Conservation (phyloP, 495 filamentous ascomycete genomes). For the Amorphotheca resinae region DNA sequence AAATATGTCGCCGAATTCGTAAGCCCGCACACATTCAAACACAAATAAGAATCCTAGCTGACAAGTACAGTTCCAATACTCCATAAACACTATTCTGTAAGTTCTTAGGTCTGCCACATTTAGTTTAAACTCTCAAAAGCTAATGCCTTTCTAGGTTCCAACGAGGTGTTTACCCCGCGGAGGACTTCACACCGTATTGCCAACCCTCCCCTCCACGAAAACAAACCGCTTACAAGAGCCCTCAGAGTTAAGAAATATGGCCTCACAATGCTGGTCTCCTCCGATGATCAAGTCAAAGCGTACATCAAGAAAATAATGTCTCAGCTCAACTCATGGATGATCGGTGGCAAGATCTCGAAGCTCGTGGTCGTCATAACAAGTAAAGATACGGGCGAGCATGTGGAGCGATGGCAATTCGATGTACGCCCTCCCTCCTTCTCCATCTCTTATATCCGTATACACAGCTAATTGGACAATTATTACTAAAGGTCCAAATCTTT, state of each 20-base stretch:
- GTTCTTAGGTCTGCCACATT: slow-evolving; percentile 5
- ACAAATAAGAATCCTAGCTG: background rate
- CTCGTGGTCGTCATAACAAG: slow-evolving; percentile 90
- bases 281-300: slow-evolving; percentile 95
- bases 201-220: background rate
- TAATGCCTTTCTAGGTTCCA: slow-evolving; percentile 48
- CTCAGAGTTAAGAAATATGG: slow-evolving; percentile 83
- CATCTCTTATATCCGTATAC: background rate
- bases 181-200: slow-evolving; percentile 85
- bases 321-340: slow-evolving; percentile 92
- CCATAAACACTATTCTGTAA: slow-evolving; percentile 85
- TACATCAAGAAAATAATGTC: slow-evolving; percentile 99
- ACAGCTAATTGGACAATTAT: slow-evolving; percentile 1
- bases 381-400: slow-evolving; percentile 91
- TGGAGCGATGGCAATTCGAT: slow-evolving; percentile 98
- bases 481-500: slow-evolving; percentile 53
- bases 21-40: slow-evolving; percentile 18
- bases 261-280: slow-evolving; percentile 91
- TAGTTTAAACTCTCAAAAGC: background rate
- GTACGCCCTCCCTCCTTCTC: slow-evolving; percentile 31
- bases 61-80: slow-evolving; percentile 63
- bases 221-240: slow-evolving; percentile 2
- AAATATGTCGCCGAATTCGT: slow-evolving; percentile 86
- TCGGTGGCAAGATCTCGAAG: slow-evolving; percentile 89
- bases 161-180: slow-evolving; percentile 91